Evolutionary conservation across 495 filamentous ascomycete genomes (phyloP).

Genomic region (Penicillium argentinense): DNA sequence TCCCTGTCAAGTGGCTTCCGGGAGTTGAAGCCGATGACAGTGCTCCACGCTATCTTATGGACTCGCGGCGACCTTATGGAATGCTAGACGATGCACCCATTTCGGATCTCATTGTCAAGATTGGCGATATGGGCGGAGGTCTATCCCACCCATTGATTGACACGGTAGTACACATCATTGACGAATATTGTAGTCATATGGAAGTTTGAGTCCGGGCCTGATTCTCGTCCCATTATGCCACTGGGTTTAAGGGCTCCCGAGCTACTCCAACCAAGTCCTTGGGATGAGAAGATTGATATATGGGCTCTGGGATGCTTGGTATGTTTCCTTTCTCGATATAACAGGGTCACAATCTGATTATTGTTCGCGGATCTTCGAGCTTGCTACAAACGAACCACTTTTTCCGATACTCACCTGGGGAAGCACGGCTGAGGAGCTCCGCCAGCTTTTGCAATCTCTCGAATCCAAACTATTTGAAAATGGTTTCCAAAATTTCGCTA

Average conservation of each 20-base stretch:
- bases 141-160: background rate
- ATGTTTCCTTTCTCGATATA: background rate
- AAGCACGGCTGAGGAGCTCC: conserved; percentile 11
- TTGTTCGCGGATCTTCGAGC: conserved; percentile 21
- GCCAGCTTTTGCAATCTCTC: conserved; percentile 6
- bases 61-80: conserved; percentile 15
- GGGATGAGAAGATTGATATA: conserved; percentile 18
- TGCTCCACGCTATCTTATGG: conserved; percentile 19
- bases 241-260: conserved; percentile 19
- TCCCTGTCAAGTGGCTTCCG: conserved; percentile 18
- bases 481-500: conserved; percentile 6
- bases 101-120: conserved; percentile 17
- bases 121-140: conserved; percentile 26
- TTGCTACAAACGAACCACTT: conserved; percentile 26
- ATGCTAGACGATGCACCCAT: conserved; percentile 11
- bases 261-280: conserved; percentile 12
- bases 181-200: conserved; percentile 9
- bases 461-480: conserved; percentile 5
- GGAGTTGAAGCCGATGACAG: conserved; percentile 16
- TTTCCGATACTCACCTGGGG: conserved; percentile 19
- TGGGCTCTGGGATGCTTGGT: conserved; percentile 25
- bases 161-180: background rate
- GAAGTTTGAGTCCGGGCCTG: background rate
- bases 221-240: conserved; percentile 15
- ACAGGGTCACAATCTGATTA: conserved; percentile 1